Base-by-base conservation (phyloP, 352 stramenopile species). In the Pythium dissimile region DNA sequence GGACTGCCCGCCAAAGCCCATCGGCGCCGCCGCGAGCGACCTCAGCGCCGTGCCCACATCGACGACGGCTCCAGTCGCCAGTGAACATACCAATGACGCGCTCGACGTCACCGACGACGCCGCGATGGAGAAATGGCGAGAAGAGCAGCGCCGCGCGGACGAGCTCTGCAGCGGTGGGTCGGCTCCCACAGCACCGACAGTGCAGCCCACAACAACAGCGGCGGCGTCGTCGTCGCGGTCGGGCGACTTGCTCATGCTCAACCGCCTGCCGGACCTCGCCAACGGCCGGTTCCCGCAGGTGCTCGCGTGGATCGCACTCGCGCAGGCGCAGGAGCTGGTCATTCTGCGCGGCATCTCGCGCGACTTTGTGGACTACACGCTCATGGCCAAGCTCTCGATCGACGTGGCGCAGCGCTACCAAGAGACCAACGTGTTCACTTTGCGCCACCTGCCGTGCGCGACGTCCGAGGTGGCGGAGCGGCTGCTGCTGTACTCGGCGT, bases 361-460 rank as follows among this genome's bases (percentile, higher is more conserved):
- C 3, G 77, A 87, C 13, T 67, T 69, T 28, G 75, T 86, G 15
- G 80, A 90, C 48, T 85, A 73, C n/a, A 38, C 75, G 20, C 72
- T 90, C 46, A 86, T 88, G 73, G 67, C 69, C 58, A 87, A 84
- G 53, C 59, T 90, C 23, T 71, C 73, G 34, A 71, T 79, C 62
- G 77, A 90, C 39, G 67, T 87, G 28, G 70, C 75, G 12, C 41
- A 45, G 37, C 71, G 80, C 42, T 90, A 75, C 62, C 71, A 66
- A 71, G 71, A 73, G 46, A 71, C 63, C 7, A 52, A 72, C 15
- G 46, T 58, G 5, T 69, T 83, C 24, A 53, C 69, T 8, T 48
- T 38, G 1, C 67, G 66, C 12, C 54, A 68, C 21, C 45, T 85
- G 24, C 67, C 72, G 11, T 81, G 70, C 41, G 63, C 66, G 30